These are phyloP conservation scores for Aristolochia contorta DNA, from an alignment of 164 flowering plant species.

Conservation along the genomic window DNA sequence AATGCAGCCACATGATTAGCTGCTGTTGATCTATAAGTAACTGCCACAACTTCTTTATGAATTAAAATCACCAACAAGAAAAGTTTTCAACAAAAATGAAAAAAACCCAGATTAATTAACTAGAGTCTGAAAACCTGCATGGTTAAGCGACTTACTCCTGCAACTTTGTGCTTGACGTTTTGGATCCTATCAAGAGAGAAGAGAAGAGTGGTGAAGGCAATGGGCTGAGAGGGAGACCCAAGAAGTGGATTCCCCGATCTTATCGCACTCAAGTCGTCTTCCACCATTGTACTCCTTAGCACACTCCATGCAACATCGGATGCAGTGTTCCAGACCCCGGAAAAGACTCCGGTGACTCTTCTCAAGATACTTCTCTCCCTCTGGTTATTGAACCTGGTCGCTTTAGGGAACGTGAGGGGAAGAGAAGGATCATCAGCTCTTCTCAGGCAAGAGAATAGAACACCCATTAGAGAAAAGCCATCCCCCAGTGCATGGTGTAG, in stretches of 20 bases:
- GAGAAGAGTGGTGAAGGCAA: constrained; percentile 17
- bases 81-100: too few relatives aligned
- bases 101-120: too few relatives aligned
- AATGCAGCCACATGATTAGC: too few relatives aligned
- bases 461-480: constrained; percentile 66
- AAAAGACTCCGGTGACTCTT: neutral
- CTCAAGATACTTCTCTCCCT: neutral
- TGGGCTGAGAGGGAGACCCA: too few relatives aligned
- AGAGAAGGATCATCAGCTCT: constrained; percentile 47
- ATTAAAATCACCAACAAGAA: too few relatives aligned
- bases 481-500: constrained; percentile 67
- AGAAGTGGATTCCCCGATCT: constrained; percentile 27
- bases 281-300: constrained; percentile 21
- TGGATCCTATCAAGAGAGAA: constrained; percentile 33
- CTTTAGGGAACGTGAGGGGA: constrained; percentile 39
- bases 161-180: constrained; percentile 34
- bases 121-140: too few relatives aligned
- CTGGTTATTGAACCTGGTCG: neutral
- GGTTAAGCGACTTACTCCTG: constrained; percentile 28
- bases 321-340: constrained; percentile 14
- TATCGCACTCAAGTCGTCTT: constrained; percentile 40
- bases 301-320: constrained; percentile 32
- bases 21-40: too few relatives aligned
- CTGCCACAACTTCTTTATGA: too few relatives aligned
- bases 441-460: constrained; percentile 39